Base-by-base conservation (phyloP, 305 asterid species). In the Fraxinus xanthoxyloides region DNA sequence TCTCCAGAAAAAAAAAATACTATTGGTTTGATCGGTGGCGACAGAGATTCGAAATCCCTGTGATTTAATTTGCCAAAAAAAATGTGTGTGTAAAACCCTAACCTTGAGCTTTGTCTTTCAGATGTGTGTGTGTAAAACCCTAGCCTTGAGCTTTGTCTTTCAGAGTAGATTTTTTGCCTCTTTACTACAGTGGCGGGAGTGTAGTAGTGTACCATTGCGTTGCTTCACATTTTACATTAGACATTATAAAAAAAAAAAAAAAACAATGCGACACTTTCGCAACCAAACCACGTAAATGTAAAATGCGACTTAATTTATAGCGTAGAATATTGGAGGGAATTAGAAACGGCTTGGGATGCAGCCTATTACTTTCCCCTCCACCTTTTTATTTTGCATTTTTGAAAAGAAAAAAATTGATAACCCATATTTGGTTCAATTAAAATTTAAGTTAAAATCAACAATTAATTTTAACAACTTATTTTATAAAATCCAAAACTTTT, bases 51-150 rank as follows among this genome's bases (percentile, higher is more conserved):
- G 35, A 34, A 73, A 80, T 34, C 5, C n/a, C 6, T 17, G 77
- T 4, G 38, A 26, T 28, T 78, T 28, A 78, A 36, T 80, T 51
- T 34, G 19, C 13, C 9, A 46, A 34, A n/a, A 10, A 32, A 36
- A 30, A 75, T 63, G 34, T 61, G 23, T 7, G 23, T 17, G 63
- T 43, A 48, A 76, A 85, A 76, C 88, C 85, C 85, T 82, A 82
- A 43, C 31, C 28, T 54, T 65, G 2, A 75, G 78, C 48, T 38
- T 84, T 21, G 76, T 77, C 26, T 32, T 12, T 72, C 4, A 43
- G n/a, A 61, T n/a, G n/a, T 63, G 34, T 61, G 23, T 7, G 23
- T 17, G 63, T 43, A 48, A 76, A 85, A 76, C 88, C 85, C 85
- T 82, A 82, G 34, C 31, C 28, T 54, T 65, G 2, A 75, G 78